These are phyloP conservation scores for Monosporozyma aerobia DNA, from an alignment of 805 yeast genomes.

Conservation along the genomic window DNA sequence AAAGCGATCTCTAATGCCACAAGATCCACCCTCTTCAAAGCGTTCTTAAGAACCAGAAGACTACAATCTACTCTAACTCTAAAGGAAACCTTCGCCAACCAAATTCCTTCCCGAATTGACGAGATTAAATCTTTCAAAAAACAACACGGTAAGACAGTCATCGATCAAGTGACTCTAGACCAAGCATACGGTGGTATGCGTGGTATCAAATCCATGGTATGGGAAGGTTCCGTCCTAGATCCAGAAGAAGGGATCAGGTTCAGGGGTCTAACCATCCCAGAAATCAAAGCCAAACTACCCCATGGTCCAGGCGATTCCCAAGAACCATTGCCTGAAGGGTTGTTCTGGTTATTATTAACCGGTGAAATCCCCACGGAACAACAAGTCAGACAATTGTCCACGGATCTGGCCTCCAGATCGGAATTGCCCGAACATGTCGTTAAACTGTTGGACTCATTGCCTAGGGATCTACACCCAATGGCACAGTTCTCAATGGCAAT, in stretches of 20 bases:
- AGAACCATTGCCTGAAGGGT: constrained; percentile 70
- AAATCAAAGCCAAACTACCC: constrained; percentile 64
- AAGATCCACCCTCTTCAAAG: neutral
- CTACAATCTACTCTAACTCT: constrained; percentile 43
- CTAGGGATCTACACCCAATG: constrained; percentile 77
- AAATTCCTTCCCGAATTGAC: constrained; percentile 85
- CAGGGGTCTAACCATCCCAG: constrained; percentile 79
- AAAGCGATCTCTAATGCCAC: neutral
- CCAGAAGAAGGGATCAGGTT: constrained; percentile 81
- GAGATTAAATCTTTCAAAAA: constrained; percentile 75
- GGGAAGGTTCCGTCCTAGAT: constrained; percentile 85
- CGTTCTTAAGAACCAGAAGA: neutral
- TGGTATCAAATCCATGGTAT: constrained; percentile 75
- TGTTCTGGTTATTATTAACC: constrained; percentile 74
- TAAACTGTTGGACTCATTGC: constrained; percentile 63
- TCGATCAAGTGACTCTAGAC: constrained; percentile 66
- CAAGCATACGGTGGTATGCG: constrained; percentile 91
- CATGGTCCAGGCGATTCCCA: constrained; percentile 53
- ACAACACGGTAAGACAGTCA: constrained; percentile 69
- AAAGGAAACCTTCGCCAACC: constrained; percentile 89
- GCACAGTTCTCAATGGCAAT: constrained; percentile 81
- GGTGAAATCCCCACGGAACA: constrained; percentile 72
- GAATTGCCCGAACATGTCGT: constrained; percentile 70
- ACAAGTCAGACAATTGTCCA: constrained; percentile 62
- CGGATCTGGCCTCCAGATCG: constrained; percentile 71